These are phyloP conservation scores for Carex sylvatica DNA, from an alignment of 202 grass and related monocot genomes.

Conservation along the genomic window DNA sequence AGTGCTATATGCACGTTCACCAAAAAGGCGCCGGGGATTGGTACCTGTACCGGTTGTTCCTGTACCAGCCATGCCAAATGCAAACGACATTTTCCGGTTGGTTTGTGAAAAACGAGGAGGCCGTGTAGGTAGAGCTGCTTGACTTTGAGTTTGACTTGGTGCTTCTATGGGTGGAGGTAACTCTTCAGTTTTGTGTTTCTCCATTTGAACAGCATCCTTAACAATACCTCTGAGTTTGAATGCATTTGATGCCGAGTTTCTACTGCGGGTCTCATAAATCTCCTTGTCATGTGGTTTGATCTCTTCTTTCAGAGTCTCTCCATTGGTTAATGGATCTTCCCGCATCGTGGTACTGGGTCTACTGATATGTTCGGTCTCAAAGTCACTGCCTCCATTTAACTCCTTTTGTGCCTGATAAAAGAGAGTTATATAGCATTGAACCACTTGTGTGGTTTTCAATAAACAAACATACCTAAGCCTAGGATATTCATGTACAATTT, in stretches of 20 bases:
- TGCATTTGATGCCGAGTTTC: neutral
- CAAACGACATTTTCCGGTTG: constrained; percentile 72
- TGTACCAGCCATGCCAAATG: constrained; percentile 47
- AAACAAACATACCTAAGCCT: neutral
- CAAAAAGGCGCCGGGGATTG: constrained; percentile 39
- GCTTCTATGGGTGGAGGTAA: constrained; percentile 19
- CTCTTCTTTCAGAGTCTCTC: constrained; percentile 24
- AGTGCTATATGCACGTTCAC: constrained; percentile 68
- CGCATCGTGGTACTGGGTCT: neutral
- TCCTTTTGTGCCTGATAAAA: constrained; percentile 22
- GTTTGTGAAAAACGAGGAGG: constrained; percentile 43
- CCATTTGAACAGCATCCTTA: constrained; percentile 19
- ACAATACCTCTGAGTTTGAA: constrained; percentile 15
- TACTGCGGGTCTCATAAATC: constrained; percentile 13
- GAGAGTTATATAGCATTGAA: neutral
- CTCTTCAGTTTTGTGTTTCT: constrained; percentile 11
- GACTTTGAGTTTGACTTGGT: constrained; percentile 35
- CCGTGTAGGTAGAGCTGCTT: constrained; percentile 43
- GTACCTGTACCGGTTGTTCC: constrained; percentile 15
- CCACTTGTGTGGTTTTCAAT: neutral
- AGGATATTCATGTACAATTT: neutral
- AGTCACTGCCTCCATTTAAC: constrained; percentile 24
- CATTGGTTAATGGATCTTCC: constrained; percentile 6
- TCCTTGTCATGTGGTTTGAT: constrained; percentile 29
- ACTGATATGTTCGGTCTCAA: neutral